These are phyloP conservation scores for Teunomyces aglyptinius DNA, from an alignment of 805 yeast genomes.

Conservation along the genomic window DNA sequence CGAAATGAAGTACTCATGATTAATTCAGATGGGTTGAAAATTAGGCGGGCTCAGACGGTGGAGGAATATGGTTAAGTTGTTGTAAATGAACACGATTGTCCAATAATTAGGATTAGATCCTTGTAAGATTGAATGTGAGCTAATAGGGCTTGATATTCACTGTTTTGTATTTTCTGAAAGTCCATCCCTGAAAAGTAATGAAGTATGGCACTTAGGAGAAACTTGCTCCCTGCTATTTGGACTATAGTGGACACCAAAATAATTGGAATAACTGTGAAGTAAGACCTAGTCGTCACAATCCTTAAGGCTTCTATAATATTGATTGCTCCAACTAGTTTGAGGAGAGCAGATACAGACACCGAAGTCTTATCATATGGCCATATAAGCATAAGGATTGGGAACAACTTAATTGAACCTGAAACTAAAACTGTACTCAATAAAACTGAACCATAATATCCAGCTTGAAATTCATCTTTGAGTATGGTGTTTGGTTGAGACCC, in stretches of 20 bases:
- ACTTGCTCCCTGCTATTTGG: constrained; percentile 14
- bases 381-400: constrained; percentile 89
- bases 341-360: constrained; percentile 52
- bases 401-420: constrained; percentile 75
- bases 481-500: constrained; percentile 17
- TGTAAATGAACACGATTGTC: background rate
- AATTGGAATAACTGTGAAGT: constrained; percentile 13
- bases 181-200: constrained; percentile 12
- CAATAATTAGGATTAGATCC: background rate
- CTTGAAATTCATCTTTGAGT: constrained; percentile 26
- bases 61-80: constrained; percentile 1
- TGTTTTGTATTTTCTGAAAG: constrained; percentile 7
- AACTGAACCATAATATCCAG: constrained; percentile 36
- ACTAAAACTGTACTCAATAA: constrained; percentile 69
- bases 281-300: constrained; percentile 19
- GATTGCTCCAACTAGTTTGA: constrained; percentile 58
- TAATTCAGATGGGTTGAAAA: constrained; percentile 24
- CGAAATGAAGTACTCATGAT: constrained; percentile 38
- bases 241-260: constrained; percentile 15
- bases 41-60: constrained; percentile 1
- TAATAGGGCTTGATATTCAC: constrained; percentile 9
- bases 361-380: constrained; percentile 91
- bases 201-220: constrained; percentile 14
- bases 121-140: constrained; percentile 2
- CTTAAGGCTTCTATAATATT: constrained; percentile 61